phyloP scores from a whole-genome alignment of 225 moss, liverwort and hornwort genomes.

The Marchantia paleacea region DNA sequence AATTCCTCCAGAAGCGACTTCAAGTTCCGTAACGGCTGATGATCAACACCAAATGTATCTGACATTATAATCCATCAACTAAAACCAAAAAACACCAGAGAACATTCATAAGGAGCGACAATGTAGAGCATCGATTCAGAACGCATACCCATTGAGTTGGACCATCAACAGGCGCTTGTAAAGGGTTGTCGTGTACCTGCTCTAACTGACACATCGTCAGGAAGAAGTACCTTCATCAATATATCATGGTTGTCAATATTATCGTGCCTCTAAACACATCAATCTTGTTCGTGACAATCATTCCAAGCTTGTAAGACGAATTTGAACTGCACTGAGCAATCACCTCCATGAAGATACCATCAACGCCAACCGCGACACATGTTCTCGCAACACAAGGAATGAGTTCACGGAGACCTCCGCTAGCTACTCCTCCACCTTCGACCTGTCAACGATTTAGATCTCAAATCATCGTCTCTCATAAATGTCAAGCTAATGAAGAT shows the following conservation, averaged over 20 bases:
- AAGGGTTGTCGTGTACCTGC: slow-evolving; percentile 87
- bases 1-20: slow-evolving; percentile 85
- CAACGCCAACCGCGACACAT: slow-evolving; percentile 88
- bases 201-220: slow-evolving; percentile 1
- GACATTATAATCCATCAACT: neutral
- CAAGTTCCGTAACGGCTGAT: slow-evolving; percentile 78
- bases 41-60: neutral
- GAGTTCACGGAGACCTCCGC: slow-evolving; percentile 85
- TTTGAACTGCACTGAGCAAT: neutral
- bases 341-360: slow-evolving; percentile 96
- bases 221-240: neutral
- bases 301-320: too few relatives aligned
- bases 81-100: too few relatives aligned
- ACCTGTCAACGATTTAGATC: slow-evolving; percentile 30
- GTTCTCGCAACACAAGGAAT: slow-evolving; percentile 87
- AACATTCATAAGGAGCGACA: neutral
- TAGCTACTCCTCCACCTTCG: slow-evolving; percentile 81
- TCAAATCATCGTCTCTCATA: neutral
- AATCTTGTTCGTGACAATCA: too few relatives aligned
- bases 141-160: slow-evolving; percentile 79
- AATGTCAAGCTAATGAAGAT: neutral
- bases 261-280: too few relatives aligned
- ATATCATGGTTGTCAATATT: too few relatives aligned
- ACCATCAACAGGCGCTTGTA: slow-evolving; percentile 75
- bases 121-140: neutral